These are phyloP conservation scores for Pichia scutulata DNA, from an alignment of 805 yeast species.

Conservation along the genomic window DNA sequence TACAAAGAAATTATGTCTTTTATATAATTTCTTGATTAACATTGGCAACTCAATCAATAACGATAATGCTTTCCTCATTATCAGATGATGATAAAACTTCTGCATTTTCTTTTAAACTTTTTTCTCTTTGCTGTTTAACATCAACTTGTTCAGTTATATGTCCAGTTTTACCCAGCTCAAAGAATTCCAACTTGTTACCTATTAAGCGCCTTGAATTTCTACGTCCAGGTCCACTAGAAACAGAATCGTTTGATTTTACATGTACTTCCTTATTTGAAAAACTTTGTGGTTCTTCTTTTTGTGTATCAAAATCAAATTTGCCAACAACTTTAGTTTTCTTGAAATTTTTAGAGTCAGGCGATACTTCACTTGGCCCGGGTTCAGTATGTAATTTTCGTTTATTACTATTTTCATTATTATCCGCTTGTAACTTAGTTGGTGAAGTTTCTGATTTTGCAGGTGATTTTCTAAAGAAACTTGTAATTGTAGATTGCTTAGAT, in stretches of 20 bases:
- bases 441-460: background rate
- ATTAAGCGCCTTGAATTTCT: background rate
- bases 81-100: constrained; percentile 4
- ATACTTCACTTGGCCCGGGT: background rate
- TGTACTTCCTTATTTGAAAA: background rate
- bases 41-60: constrained; percentile 7
- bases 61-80: constrained; percentile 1
- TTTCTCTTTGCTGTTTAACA: constrained; percentile 1
- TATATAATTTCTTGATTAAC: background rate
- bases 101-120: background rate
- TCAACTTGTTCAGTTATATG: constrained; percentile 6
- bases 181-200: background rate
- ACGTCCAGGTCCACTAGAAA: background rate
- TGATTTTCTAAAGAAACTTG: constrained; percentile 9
- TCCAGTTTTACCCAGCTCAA: constrained; percentile 13
- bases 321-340: background rate
- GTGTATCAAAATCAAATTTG: background rate
- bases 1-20: background rate
- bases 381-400: background rate
- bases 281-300: background rate
- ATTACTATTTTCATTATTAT: background rate
- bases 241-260: background rate
- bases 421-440: background rate
- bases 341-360: background rate
- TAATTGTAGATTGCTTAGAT: constrained; percentile 4